phyloP scores from a whole-genome alignment of 2,329 filamentous ascomycete species.

The Lanzia echinophila region DNA sequence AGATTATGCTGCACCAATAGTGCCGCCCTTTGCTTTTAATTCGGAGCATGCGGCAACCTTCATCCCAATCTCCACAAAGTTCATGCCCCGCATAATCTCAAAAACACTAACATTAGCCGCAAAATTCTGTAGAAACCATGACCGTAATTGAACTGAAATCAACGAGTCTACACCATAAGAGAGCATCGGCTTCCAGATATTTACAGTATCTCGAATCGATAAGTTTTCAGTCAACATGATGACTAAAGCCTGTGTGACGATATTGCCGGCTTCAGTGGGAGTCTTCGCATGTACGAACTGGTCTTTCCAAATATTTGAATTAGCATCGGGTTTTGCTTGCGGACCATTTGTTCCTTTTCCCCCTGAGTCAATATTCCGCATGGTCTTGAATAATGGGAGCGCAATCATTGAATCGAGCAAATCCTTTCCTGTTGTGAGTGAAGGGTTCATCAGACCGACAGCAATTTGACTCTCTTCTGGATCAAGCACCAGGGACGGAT shows the following conservation, averaged over 20 bases:
- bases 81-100: background rate
- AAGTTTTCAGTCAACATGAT: slow-evolving; percentile 37
- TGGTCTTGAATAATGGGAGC: background rate
- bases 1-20: too few species aligned
- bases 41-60: too few species aligned
- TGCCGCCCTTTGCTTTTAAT: too few species aligned
- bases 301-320: too few species aligned
- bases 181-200: slow-evolving; percentile 31
- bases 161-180: slow-evolving; percentile 34
- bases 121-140: slow-evolving; percentile 34
- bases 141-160: slow-evolving; percentile 23
- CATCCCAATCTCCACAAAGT: background rate
- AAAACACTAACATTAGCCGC: background rate
- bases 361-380: background rate
- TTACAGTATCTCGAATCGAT: slow-evolving; percentile 34
- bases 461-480: background rate
- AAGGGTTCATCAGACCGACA: background rate
- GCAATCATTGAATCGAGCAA: background rate
- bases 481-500: background rate
- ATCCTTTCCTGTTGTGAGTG: background rate
- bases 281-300: background rate
- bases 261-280: background rate
- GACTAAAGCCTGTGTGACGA: slow-evolving; percentile 24
- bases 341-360: too few species aligned
- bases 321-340: too few species aligned